These are phyloP conservation scores for Hemerocallis citrina DNA, from an alignment of 106 monocot species.

Conservation along the genomic window DNA sequence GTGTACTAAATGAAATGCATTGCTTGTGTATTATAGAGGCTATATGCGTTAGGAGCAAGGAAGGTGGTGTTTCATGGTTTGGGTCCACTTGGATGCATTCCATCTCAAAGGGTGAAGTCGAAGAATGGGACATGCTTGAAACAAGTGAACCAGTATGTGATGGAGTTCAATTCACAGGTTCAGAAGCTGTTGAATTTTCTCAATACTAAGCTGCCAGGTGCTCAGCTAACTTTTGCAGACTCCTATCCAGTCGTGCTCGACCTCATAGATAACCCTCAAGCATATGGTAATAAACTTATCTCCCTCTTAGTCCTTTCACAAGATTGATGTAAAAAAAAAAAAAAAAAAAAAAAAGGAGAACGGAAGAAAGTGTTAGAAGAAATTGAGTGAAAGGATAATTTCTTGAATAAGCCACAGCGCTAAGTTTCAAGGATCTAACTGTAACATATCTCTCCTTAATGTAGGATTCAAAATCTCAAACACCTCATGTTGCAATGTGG, in stretches of 20 bases:
- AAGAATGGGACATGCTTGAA: conserved; percentile 32
- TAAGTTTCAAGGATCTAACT: too few species aligned
- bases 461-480: conserved; percentile 58
- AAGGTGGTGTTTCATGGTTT: conserved; percentile 55
- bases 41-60: conserved; percentile 63
- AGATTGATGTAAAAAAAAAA: background rate
- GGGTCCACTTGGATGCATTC: conserved; percentile 79
- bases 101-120: conserved; percentile 58
- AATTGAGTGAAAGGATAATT: too few species aligned
- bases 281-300: conserved; percentile 44
- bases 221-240: conserved; percentile 38
- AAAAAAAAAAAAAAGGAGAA: too few species aligned
- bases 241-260: conserved; percentile 55
- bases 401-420: too few species aligned
- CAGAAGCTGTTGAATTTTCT: conserved; percentile 23
- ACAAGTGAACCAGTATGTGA: conserved; percentile 34
- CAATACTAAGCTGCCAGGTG: conserved; percentile 28
- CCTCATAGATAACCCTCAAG: conserved; percentile 52
- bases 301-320: background rate
- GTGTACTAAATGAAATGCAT: background rate
- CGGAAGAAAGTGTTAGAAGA: too few species aligned
- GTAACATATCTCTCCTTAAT: background rate
- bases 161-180: conserved; percentile 38
- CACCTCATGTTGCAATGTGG: conserved; percentile 76
- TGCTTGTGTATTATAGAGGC: conserved; percentile 35